A percentile compares a stretch with the other conserved stretches of the same genome.
These are phyloP conservation scores for Chamaecrista fasciculata DNA, from an alignment of 306 rosid genomes.

Conservation along the genomic window DNA sequence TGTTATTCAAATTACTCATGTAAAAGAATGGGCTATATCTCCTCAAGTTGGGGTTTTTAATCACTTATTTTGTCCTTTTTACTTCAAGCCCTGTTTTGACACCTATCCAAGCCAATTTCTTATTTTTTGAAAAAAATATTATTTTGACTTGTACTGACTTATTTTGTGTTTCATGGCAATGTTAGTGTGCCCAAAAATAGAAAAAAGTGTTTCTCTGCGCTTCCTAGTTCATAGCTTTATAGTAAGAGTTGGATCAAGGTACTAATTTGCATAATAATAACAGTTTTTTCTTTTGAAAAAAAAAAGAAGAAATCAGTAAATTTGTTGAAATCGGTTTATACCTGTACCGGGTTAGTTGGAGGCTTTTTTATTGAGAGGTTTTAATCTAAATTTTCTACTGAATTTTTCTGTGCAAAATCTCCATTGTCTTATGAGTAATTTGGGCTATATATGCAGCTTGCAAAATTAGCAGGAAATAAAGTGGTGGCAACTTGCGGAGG, in stretches of 20 bases:
- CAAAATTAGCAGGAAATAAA: constrained; percentile 82
- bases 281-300: too few species aligned
- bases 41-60: neutral
- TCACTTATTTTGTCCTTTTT: neutral
- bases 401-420: constrained; percentile 9
- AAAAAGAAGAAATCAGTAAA: neutral
- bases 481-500: constrained; percentile 99
- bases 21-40: neutral
- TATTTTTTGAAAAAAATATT: neutral
- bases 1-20: neutral
- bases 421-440: constrained; percentile 10
- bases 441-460: constrained; percentile 60
- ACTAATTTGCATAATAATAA: neutral
- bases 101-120: neutral
- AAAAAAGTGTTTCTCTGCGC: neutral
- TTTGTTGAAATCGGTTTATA: neutral
- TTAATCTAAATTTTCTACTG: constrained; percentile 2
- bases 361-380: neutral
- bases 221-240: neutral
- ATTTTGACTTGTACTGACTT: neutral
- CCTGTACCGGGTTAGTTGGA: neutral
- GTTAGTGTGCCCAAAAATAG: neutral
- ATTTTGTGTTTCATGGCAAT: neutral
- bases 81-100: neutral
- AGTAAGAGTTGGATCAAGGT: neutral